Conservation (phyloP, 805 yeast genomes). For the Sugiyamaella valdiviana region DNA sequence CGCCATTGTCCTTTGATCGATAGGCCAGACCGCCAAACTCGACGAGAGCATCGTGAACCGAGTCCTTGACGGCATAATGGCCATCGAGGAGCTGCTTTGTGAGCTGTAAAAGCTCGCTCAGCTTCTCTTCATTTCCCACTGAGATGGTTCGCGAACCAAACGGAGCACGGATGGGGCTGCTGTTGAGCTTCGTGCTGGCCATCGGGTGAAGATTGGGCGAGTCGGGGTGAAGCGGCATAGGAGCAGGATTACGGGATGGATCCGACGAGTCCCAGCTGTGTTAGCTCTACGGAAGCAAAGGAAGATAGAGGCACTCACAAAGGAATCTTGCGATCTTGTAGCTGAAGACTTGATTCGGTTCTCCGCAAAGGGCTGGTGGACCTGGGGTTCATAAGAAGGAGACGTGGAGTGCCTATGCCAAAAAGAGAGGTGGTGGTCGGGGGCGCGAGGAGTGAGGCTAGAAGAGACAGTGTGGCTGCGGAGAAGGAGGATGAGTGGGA, state of each 20-base stretch:
- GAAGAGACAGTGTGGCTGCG: neutral
- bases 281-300: slow-evolving; percentile 9
- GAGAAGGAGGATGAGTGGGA: neutral
- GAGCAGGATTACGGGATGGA: slow-evolving; percentile 38
- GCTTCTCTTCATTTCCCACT: slow-evolving; percentile 3
- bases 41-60: slow-evolving; percentile 29
- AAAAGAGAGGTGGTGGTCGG: neutral
- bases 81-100: slow-evolving; percentile 27
- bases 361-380: slow-evolving; percentile 6
- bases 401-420: neutral
- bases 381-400: slow-evolving; percentile 7
- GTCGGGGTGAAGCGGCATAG: slow-evolving; percentile 38
- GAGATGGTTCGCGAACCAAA: slow-evolving; percentile 7
- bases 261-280: slow-evolving; percentile 39
- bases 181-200: slow-evolving; percentile 11
- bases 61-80: slow-evolving; percentile 29
- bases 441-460: neutral
- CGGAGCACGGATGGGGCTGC: slow-evolving; percentile 23
- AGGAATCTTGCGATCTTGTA: slow-evolving; percentile 17
- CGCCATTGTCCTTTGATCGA: slow-evolving; percentile 35
- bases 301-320: slow-evolving; percentile 5
- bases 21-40: slow-evolving; percentile 32
- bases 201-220: slow-evolving; percentile 26
- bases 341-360: slow-evolving; percentile 24
- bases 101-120: slow-evolving; percentile 26